Percentiles rank a stretch among this genome's conserved stretches.
Conservation (phyloP, 768 basidiomycete species). For the Galerina sulciceps region DNA sequence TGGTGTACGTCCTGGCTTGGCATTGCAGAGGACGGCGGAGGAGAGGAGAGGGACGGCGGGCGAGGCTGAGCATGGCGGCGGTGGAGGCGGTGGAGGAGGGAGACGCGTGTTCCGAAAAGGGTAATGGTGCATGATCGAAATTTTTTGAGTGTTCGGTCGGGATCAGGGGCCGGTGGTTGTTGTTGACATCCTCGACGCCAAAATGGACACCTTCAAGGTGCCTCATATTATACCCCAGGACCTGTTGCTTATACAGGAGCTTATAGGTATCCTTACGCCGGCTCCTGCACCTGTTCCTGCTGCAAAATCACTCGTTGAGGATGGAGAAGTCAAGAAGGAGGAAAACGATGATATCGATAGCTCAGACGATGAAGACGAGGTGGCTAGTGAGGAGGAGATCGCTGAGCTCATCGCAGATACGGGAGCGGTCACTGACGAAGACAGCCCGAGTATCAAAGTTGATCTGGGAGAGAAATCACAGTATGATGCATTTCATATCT, state of each 20-base stretch:
- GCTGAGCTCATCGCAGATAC: constrained; percentile 50
- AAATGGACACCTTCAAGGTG: constrained; percentile 57
- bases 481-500: constrained; percentile 8
- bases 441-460: constrained; percentile 32
- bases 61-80: constrained; percentile 19
- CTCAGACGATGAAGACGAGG: constrained; percentile 44
- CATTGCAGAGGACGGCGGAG: constrained; percentile 28
- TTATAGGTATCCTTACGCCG: constrained; percentile 50
- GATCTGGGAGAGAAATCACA: constrained; percentile 20
- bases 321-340: constrained; percentile 8
- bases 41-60: constrained; percentile 17
- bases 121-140: constrained; percentile 21
- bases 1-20: constrained; percentile 49
- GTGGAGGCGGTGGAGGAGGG: background rate
- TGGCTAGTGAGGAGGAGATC: constrained; percentile 76
- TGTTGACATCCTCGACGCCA: constrained; percentile 4
- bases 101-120: constrained; percentile 25
- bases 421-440: constrained; percentile 37
- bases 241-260: constrained; percentile 70
- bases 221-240: constrained; percentile 74
- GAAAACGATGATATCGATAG: constrained; percentile 56
- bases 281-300: background rate
- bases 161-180: constrained; percentile 6
- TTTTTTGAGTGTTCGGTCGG: constrained; percentile 12
- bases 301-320: background rate